Percentiles rank a stretch among this genome's conserved stretches.
These are phyloP conservation scores for Phyllostachys edulis DNA, from an alignment of 176 grass and related monocot genomes.

Conservation along the genomic window DNA sequence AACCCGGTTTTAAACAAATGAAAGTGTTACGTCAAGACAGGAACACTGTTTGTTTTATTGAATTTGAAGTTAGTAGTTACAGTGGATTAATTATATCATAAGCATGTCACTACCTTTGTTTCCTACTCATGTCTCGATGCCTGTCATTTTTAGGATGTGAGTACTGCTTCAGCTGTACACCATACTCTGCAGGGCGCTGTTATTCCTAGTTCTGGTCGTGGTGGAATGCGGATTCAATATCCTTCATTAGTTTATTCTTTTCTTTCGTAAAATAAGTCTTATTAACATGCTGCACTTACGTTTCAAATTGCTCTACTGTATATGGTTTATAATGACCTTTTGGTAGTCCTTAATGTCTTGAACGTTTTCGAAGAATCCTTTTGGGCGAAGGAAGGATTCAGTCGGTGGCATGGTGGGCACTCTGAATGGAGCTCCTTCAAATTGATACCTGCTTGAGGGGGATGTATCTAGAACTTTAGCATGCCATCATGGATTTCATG, in stretches of 20 bases:
- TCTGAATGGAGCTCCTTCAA: slow-evolving; percentile 52
- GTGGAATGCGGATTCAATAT: slow-evolving; percentile 99
- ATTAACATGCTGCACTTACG: not conserved
- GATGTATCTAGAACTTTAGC: slow-evolving; percentile 59
- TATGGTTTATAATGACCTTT: slow-evolving; percentile 17
- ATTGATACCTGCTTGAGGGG: slow-evolving; percentile 48
- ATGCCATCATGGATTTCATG: slow-evolving; percentile 70
- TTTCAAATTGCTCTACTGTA: not conserved
- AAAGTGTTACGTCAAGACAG: slow-evolving; percentile 93
- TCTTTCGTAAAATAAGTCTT: not conserved
- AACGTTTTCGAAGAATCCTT: slow-evolving; percentile 91
- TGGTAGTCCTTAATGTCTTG: slow-evolving; percentile 55
- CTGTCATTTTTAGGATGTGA: slow-evolving; percentile 64
- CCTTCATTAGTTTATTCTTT: slow-evolving; percentile 47
- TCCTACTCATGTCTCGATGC: slow-evolving; percentile 27
- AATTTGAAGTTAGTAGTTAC: slow-evolving; percentile 67
- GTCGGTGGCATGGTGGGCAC: slow-evolving; percentile 33
- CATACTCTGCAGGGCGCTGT: slow-evolving; percentile 95
- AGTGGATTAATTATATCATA: not conserved
- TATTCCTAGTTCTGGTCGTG: slow-evolving; percentile 93
- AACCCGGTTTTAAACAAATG: slow-evolving; percentile 99
- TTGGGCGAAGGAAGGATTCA: slow-evolving; percentile 90
- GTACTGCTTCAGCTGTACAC: slow-evolving; percentile 69
- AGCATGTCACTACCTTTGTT: not conserved
- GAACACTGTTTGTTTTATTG: slow-evolving; percentile 99